phyloP scores from a whole-genome alignment of 306 rosid species.

The Quercus berberidifolia region DNA sequence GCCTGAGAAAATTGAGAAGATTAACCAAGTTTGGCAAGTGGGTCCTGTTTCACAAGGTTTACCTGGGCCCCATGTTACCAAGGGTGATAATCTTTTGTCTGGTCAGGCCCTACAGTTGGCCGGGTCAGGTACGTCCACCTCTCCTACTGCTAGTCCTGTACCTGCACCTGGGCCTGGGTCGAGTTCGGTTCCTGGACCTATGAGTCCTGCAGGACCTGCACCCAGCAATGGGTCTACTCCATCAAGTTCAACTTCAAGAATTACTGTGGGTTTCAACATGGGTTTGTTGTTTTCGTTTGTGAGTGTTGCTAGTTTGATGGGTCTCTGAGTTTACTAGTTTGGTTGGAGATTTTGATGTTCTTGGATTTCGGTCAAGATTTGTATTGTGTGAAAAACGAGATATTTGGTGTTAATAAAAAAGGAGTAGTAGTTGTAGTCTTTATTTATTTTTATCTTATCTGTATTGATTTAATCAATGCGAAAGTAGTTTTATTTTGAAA shows the following conservation, averaged over 20 bases:
- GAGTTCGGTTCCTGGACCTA: too few species aligned
- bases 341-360: not conserved
- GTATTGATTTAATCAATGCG: too few species aligned
- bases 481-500: too few species aligned
- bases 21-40: conserved; percentile 71
- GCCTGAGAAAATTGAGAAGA: conserved; percentile 23
- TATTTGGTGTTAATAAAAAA: too few species aligned
- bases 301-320: not conserved
- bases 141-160: not conserved
- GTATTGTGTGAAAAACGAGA: not conserved
- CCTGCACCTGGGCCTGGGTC: not conserved
- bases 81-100: conserved; percentile 9
- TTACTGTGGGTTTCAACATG: not conserved
- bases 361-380: too few species aligned
- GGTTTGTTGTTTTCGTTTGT: not conserved
- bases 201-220: not conserved
- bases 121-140: not conserved
- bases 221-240: not conserved
- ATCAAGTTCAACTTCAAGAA: not conserved
- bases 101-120: not conserved
- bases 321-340: not conserved
- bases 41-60: conserved; percentile 33
- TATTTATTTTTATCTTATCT: too few species aligned
- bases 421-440: too few species aligned
- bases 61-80: not conserved